Evolutionary conservation across 805 yeast genomes (phyloP), one percentile per base, ranked within the genome.

Genomic region (Myxozyma mucilagina): DNA sequence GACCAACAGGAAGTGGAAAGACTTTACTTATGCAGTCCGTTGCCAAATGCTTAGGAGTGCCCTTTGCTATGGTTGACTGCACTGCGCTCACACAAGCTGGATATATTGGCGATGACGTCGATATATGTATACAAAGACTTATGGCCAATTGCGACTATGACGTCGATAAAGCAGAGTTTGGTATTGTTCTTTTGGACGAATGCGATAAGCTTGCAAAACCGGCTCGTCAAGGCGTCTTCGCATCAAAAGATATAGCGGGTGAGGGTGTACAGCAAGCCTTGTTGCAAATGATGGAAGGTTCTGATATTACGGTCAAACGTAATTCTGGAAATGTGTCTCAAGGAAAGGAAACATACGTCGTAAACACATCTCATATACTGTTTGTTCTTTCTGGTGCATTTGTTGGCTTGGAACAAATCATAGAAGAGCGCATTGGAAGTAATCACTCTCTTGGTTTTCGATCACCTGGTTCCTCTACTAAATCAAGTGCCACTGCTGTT

Each of bases 211-310:
- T 84, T 10, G 80, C 87, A 0, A 82, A 80, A 63, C 71, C 79
- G 0, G 76, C 77, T 11, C 53, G 65, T 14, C 61, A 52, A 39
- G 60, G 60, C 10, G 39, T 51, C 31, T 44, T 55, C 41, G 52
- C 65, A 14, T 56, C 47, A 31, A 81, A 82, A 63, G 87, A 84
- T 69, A 84, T 84, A 1, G 76, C 86, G 0, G 87, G 87, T 7
- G 87, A 84, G 70, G 87, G 87, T 52, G 87, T 84, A 16, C 87
- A 84, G 65, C 87, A 84, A 66, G 82, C 86, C 0, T 69, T 84
- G 13, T 68, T 84, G 63, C 84, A 84, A 66, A 74, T 84, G 49
- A 76, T 84, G 41, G 87, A 84, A 68, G 87, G 87, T 1, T 79
- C 84, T 18, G 76, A 74, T 11, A 80, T 84, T 1, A 79, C 79